Base-by-base conservation (phyloP, 805 yeast genomes). In the Sugiyamaella smithiae region DNA sequence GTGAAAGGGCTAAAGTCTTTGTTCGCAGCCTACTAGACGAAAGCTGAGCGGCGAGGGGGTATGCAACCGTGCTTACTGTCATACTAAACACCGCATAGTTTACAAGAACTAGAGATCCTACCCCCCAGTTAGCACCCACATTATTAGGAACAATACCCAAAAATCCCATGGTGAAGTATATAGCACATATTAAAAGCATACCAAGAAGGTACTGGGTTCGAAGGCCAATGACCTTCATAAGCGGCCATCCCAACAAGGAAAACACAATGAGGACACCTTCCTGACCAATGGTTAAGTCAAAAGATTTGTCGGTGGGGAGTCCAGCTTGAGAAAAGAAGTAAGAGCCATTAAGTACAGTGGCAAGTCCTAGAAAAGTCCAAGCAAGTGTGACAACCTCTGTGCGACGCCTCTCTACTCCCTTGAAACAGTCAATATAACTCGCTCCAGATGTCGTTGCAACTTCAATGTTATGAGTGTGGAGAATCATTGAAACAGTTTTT, bases 301-400 rank as follows among this genome's bases (percentile, higher is more conserved):
- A 77, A 2, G 81, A 67, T 56, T 60, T 23, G 12, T 38, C 36
- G 17, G 44, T 17, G 9, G 48, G 22, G 43, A 53, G 37, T 5
- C 64, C 62, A 19, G 81, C 80, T 56, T 74, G 75, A 40, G 57
- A 60, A 52, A 71, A 74, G 62, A 77, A 77, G 54, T 42, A 42
- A 20, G 38, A n/a, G 17, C 38, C 36, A n/a, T 20, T 28, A 12
- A 28, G 16, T 19, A 42, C 35, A n/a, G 38, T 28, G 4, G 25
- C 25, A 11, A 19, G 20, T 9, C 23, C n/a, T 14, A 29, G 12
- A 19, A 67, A 66, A 57, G 77, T 81, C 38, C 68, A 63, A 40
- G 73, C 51, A 75, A 77, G 76, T 5, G 70, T 66, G 33, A 69
- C 37, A 35, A 77, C 63, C 60, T 75, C 71, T 0, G 84, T 79